A percentile compares a stretch with the other conserved stretches of the same genome.
Evolutionary conservation across 306 rosid genomes (phyloP).

Genomic region (cucumber (Cucumis sativus)): Cucumber_9930_V3 NC_026658.2:2697001-2697500

Average conservation of each 20-base stretch:
- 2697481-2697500: not conserved
- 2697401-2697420: conserved; percentile 41
- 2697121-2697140: not conserved
- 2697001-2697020: not conserved
- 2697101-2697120: not conserved
- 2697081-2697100: not conserved
- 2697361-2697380: conserved; percentile 52
- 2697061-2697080: not conserved
- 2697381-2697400: conserved; percentile 44
- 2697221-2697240: not conserved
- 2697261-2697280: conserved; percentile 1
- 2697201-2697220: conserved; percentile 1
- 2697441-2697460: conserved; percentile 12
- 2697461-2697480: not conserved
- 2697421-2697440: conserved; percentile 48
- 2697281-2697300: conserved; percentile 3
- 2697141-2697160: not conserved
- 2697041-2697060: not conserved
- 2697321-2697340: conserved; percentile 6
- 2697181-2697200: not conserved
- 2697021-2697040: not conserved
- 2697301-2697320: not conserved
- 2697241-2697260: not conserved
- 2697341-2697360: conserved; percentile 34
- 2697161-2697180: not conserved